phyloP scores from a whole-genome alignment of 306 rosid genomes.

The Quercus ilex region DNA sequence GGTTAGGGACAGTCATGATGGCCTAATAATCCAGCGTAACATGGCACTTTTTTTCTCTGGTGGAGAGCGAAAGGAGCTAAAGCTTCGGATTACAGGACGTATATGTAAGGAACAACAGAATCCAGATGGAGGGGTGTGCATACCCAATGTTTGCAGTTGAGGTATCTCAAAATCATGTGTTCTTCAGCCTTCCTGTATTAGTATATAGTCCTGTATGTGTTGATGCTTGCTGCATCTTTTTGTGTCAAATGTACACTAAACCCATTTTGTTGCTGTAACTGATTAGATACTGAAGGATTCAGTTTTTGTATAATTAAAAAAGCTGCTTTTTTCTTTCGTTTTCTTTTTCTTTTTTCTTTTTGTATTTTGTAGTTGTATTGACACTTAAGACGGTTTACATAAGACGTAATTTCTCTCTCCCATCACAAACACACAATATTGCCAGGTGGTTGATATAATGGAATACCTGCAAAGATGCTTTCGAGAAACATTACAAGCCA shows the following conservation, averaged over 20 bases:
- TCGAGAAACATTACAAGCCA: no score
- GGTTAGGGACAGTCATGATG: constrained; percentile 26
- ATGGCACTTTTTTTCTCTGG: constrained; percentile 35
- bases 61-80: constrained; percentile 30
- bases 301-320: background rate
- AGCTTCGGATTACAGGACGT: constrained; percentile 25
- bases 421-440: no score
- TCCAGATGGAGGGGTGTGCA: constrained; percentile 2
- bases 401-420: no score
- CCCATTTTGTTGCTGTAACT: background rate
- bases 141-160: constrained; percentile 4
- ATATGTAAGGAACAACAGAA: constrained; percentile 22
- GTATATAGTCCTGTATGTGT: background rate
- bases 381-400: background rate
- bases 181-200: no score
- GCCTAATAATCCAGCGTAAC: constrained; percentile 29
- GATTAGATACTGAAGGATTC: background rate
- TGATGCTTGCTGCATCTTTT: background rate
- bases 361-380: background rate
- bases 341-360: background rate
- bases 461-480: no score
- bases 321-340: background rate
- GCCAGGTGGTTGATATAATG: no score
- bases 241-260: background rate
- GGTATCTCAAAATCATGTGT: background rate